A percentile compares a stretch with the other conserved stretches of the same genome.
Conservation (phyloP, 2,329 filamentous ascomycete genomes). For the Aspergillus tanneri region DNA sequence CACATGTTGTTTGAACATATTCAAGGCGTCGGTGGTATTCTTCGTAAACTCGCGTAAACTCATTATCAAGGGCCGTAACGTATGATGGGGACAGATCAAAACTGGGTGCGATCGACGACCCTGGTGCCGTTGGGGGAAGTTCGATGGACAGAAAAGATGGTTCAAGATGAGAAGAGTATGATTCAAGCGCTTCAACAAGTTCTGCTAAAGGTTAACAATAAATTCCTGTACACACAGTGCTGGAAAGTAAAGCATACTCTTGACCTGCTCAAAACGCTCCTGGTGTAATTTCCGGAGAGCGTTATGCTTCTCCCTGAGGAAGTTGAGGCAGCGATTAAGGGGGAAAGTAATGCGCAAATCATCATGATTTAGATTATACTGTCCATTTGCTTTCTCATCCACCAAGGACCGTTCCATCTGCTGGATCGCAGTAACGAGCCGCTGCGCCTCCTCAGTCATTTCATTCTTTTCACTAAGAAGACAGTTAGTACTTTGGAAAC, state of each 20-base stretch:
- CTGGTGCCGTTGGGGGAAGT: slow-evolving; percentile 76
- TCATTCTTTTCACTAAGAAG: slow-evolving; percentile 73
- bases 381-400: slow-evolving; percentile 65
- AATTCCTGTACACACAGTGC: neutral
- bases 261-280: slow-evolving; percentile 92
- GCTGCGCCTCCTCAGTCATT: slow-evolving; percentile 84
- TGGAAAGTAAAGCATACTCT: slow-evolving; percentile 61
- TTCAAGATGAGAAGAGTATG: slow-evolving; percentile 94
- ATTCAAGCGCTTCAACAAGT: slow-evolving; percentile 88
- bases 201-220: slow-evolving; percentile 55
- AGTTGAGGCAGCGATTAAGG: slow-evolving; percentile 73
- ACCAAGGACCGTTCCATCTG: slow-evolving; percentile 93
- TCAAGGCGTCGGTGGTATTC: slow-evolving; percentile 85
- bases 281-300: slow-evolving; percentile 78
- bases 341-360: slow-evolving; percentile 79
- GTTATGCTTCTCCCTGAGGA: slow-evolving; percentile 80
- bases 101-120: slow-evolving; percentile 71
- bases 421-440: slow-evolving; percentile 78
- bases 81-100: slow-evolving; percentile 94
- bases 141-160: slow-evolving; percentile 80
- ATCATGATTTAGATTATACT: slow-evolving; percentile 64
- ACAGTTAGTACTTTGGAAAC: neutral
- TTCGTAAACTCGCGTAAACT: slow-evolving; percentile 93
- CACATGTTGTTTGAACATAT: slow-evolving; percentile 70
- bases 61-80: slow-evolving; percentile 78